Percentiles rank a stretch among this genome's conserved stretches.
Evolutionary conservation across 192 early-diverging fungal species (phyloP).

Genomic region (Coemansia sp.): DNA sequence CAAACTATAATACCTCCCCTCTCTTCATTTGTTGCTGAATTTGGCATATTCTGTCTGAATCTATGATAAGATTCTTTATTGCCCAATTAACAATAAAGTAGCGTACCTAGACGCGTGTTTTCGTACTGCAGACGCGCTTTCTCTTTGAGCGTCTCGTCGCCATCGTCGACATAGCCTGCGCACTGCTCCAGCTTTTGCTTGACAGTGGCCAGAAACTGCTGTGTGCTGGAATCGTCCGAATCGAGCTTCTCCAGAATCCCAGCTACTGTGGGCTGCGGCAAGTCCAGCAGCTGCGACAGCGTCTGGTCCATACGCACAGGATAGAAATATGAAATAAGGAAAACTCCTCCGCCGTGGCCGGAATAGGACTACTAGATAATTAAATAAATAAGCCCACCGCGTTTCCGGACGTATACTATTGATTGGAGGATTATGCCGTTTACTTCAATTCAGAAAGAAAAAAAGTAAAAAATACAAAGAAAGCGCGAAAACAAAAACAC

Average conservation of each 20-base stretch:
- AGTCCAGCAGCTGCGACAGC: slow-evolving; percentile 33
- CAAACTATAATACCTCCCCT: no score
- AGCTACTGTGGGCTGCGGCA: slow-evolving; percentile 22
- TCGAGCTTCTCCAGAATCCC: slow-evolving; percentile 30
- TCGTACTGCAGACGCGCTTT: slow-evolving; percentile 51
- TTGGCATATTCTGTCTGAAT: no score
- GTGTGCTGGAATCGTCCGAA: slow-evolving; percentile 2
- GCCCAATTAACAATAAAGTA: no score
- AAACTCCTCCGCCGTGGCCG: not conserved
- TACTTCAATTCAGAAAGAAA: slow-evolving; percentile 2
- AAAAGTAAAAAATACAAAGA: slow-evolving; percentile 5
- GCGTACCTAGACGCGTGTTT: slow-evolving; percentile 51
- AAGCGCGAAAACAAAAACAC: slow-evolving; percentile 1
- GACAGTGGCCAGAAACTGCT: slow-evolving; percentile 19
- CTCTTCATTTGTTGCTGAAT: no score
- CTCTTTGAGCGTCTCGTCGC: slow-evolving; percentile 11
- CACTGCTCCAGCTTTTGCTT: slow-evolving; percentile 21
- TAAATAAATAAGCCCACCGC: not conserved
- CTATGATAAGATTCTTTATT: no score
- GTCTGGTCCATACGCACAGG: slow-evolving; percentile 20
- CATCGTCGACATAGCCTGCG: slow-evolving; percentile 3
- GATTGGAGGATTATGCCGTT: not conserved
- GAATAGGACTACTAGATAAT: not conserved
- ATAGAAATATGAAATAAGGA: not conserved
- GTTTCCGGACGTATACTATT: not conserved